Conservation (phyloP, 306 rosid species). For the Cyamopsis tetragonoloba region DNA sequence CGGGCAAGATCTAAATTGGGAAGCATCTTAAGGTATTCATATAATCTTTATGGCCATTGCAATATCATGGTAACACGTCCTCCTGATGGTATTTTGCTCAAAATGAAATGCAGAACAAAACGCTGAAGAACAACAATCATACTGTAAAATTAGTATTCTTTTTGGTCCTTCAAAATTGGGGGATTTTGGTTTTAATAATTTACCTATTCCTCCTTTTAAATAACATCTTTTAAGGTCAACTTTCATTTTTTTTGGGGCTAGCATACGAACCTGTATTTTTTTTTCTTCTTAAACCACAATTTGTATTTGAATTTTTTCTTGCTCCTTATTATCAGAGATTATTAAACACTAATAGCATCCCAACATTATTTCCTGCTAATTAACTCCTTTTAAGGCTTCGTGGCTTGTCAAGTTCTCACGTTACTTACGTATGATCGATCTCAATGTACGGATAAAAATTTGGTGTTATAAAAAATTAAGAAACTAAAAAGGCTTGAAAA, state of each 20-base stretch:
- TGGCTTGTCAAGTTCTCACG: not conserved
- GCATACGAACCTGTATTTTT: not conserved
- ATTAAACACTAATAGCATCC: not conserved
- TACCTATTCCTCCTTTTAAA: conserved; percentile 22
- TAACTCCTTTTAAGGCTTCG: not conserved
- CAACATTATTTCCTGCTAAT: not conserved
- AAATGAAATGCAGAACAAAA: conserved; percentile 59
- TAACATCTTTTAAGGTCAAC: conserved; percentile 22
- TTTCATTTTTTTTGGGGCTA: not conserved
- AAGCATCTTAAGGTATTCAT: conserved; percentile 59
- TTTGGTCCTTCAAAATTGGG: conserved; percentile 22
- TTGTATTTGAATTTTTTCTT: conserved; percentile 20
- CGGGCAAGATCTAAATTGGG: conserved; percentile 72
- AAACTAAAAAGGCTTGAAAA: no score
- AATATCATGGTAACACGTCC: conserved; percentile 55
- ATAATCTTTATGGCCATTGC: conserved; percentile 60
- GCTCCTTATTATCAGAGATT: not conserved
- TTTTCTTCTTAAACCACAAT: conserved; percentile 10
- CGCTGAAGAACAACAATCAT: conserved; percentile 27
- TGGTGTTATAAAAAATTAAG: no score
- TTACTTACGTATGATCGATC: not conserved
- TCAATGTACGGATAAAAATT: no score
- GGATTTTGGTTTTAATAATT: conserved; percentile 24
- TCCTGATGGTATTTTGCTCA: conserved; percentile 60
- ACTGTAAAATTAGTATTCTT: conserved; percentile 8